Percentiles rank a stretch among this genome's conserved stretches.
Evolutionary conservation across 352 stramenopile genomes (phyloP).

Genomic region (Peronospora belbahrii): DNA sequence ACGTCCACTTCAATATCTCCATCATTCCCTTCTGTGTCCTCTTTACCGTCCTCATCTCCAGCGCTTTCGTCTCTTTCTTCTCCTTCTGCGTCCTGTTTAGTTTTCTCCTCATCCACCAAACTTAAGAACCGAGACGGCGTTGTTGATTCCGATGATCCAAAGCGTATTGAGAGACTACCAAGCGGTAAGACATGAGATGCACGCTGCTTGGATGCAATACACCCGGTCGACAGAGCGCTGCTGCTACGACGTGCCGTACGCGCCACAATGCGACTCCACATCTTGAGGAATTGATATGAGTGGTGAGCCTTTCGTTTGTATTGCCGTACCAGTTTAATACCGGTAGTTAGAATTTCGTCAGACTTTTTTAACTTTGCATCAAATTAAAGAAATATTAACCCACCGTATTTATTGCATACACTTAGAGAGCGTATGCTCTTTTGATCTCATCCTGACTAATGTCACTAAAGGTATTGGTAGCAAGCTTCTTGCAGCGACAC

Average conservation of each 20-base stretch:
- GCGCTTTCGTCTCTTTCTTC: constrained; percentile 11
- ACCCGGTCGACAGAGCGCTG: constrained; percentile 2
- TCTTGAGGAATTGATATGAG: constrained; percentile 1
- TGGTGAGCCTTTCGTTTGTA: constrained; percentile 12
- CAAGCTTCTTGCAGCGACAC: constrained; percentile 36
- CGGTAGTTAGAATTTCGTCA: background rate
- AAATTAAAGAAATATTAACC: too few relatives aligned
- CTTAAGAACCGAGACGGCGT: constrained; percentile 65
- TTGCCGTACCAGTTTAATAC: background rate
- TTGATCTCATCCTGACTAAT: constrained; percentile 1
- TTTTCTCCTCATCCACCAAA: constrained; percentile 56
- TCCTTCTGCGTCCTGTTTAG: constrained; percentile 23
- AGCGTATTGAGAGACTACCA: constrained; percentile 11
- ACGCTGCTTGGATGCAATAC: background rate
- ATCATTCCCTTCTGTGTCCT: constrained; percentile 44
- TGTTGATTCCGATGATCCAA: constrained; percentile 19
- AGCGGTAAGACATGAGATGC: background rate
- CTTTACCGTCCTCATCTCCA: constrained; percentile 18
- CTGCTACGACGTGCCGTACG: constrained; percentile 12
- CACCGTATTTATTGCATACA: background rate
- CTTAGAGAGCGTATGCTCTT: background rate
- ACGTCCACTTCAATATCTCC: constrained; percentile 56
- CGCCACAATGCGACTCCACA: constrained; percentile 17
- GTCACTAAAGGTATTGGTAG: constrained; percentile 19
- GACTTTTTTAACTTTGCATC: too few relatives aligned